A percentile compares a stretch with the other conserved stretches of the same genome.
These are phyloP conservation scores for Ashbya aceris DNA, from an alignment of 1,139 yeast genomes.

Conservation along the genomic window DNA sequence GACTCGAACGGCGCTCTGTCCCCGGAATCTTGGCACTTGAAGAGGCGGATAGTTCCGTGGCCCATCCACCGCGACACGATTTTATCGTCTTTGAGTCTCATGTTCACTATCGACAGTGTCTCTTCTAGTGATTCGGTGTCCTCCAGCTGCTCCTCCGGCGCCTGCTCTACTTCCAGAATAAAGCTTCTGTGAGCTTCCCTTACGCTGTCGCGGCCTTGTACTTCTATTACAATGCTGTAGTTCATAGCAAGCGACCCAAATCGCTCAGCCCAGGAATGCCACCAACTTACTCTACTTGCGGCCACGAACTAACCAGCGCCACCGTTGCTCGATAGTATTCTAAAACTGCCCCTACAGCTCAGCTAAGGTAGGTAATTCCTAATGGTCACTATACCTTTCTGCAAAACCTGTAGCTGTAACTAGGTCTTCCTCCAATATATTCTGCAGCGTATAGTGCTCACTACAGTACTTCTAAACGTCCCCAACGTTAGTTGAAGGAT, in stretches of 20 bases:
- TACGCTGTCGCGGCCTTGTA: background rate
- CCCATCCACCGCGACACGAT: slow-evolving; percentile 42
- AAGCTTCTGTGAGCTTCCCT: background rate
- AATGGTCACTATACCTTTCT: too few relatives aligned
- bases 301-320: too few relatives aligned
- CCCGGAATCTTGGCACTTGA: slow-evolving; percentile 34
- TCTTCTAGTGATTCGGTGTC: background rate
- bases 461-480: too few relatives aligned
- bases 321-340: too few relatives aligned
- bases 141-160: background rate
- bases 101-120: background rate
- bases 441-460: too few relatives aligned
- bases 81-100: slow-evolving; percentile 3
- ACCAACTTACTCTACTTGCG: too few relatives aligned
- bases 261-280: too few relatives aligned
- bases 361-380: too few relatives aligned
- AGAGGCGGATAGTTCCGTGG: slow-evolving; percentile 64
- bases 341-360: too few relatives aligned
- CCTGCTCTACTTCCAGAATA: background rate
- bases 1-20: slow-evolving; percentile 10
- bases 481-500: too few relatives aligned
- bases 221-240: slow-evolving; percentile 1
- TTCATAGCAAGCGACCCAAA: background rate
- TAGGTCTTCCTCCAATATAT: too few relatives aligned
- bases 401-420: too few relatives aligned